Conservation (phyloP, 805 yeast species). For the Kodamaea jinghongensis region DNA sequence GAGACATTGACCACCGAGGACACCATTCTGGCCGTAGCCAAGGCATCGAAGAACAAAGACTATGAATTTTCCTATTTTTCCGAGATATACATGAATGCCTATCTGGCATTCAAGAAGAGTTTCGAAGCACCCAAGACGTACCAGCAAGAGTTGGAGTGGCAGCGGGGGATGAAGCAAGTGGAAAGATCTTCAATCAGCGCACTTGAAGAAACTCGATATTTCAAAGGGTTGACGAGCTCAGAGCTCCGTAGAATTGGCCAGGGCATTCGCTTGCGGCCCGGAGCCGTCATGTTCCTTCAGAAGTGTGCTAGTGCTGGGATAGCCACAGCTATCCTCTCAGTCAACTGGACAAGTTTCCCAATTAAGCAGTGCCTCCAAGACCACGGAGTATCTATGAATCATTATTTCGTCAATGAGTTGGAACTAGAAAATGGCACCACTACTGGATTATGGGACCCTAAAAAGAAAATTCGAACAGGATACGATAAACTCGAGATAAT, state of each 20-base stretch:
- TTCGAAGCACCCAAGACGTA: slow-evolving; percentile 23
- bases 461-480: slow-evolving; percentile 46
- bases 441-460: slow-evolving; percentile 29
- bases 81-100: slow-evolving; percentile 39
- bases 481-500: slow-evolving; percentile 43
- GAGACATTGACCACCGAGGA: slow-evolving; percentile 59
- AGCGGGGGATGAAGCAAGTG: slow-evolving; percentile 41
- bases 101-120: slow-evolving; percentile 24
- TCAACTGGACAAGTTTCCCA: slow-evolving; percentile 58
- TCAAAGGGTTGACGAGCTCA: slow-evolving; percentile 36
- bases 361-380: slow-evolving; percentile 34
- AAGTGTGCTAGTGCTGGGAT: slow-evolving; percentile 18
- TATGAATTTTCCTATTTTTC: slow-evolving; percentile 33
- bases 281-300: slow-evolving; percentile 35
- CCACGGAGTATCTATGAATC: slow-evolving; percentile 19
- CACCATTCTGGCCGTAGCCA: slow-evolving; percentile 51
- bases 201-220: slow-evolving; percentile 35
- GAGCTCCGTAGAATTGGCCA: slow-evolving; percentile 34
- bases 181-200: slow-evolving; percentile 50
- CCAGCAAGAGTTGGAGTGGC: slow-evolving; percentile 44
- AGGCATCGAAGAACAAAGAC: slow-evolving; percentile 37
- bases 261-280: slow-evolving; percentile 37
- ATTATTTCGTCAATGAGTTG: slow-evolving; percentile 47
- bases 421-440: slow-evolving; percentile 29
- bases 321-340: slow-evolving; percentile 50